Evolutionary conservation across 2,329 filamentous ascomycete genomes (phyloP).

Genomic region (Diaporthe citrichinensis): DNA sequence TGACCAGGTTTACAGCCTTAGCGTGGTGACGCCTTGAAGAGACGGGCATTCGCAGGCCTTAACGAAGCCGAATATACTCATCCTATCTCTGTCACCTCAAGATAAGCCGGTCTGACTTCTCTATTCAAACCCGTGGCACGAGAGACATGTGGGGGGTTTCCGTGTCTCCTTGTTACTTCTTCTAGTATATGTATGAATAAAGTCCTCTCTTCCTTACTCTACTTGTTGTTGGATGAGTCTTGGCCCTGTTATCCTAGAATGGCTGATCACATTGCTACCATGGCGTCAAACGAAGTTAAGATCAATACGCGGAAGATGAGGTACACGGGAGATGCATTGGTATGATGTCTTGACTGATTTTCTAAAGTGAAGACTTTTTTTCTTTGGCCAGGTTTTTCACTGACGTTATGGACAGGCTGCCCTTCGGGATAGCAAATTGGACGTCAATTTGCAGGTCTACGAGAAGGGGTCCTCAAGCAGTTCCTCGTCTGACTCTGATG

Average conservation of each 20-base stretch:
- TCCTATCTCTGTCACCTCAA: not conserved
- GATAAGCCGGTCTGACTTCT: not conserved
- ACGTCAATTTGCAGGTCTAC: not conserved
- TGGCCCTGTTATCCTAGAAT: not conserved
- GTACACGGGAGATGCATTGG: not conserved
- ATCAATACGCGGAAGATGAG: slow-evolving; percentile 1
- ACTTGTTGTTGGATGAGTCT: not conserved
- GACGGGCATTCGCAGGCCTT: not conserved
- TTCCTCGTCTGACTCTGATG: not conserved
- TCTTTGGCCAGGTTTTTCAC: not conserved
- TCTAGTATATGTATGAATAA: not conserved
- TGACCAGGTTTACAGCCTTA: not conserved
- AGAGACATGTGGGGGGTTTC: not conserved
- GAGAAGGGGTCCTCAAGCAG: not conserved
- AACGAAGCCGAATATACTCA: not conserved
- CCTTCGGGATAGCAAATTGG: not conserved
- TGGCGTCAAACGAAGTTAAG: not conserved
- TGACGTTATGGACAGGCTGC: not conserved
- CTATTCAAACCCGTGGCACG: not conserved
- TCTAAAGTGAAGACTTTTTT: not conserved
- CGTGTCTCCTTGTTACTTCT: not conserved
- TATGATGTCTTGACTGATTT: not conserved
- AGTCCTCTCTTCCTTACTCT: not conserved
- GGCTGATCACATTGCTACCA: not conserved
- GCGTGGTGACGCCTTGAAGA: not conserved